These are phyloP conservation scores for Acacia melanoxylon DNA, from an alignment of 306 rosid species.

Conservation along the genomic window DNA sequence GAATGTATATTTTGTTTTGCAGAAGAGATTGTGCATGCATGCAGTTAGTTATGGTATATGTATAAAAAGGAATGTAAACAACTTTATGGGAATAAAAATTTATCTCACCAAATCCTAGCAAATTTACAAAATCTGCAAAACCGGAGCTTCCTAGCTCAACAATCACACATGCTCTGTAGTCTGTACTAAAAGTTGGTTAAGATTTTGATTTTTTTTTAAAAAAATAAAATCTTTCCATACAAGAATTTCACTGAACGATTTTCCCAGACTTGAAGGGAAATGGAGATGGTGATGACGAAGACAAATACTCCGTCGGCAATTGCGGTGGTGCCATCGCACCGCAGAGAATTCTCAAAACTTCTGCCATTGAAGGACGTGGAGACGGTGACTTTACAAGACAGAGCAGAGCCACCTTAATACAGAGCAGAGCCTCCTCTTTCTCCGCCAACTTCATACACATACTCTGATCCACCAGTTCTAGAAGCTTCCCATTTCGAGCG, in stretches of 20 bases:
- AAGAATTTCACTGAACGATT: conserved; percentile 39
- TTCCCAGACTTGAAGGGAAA: conserved; percentile 48
- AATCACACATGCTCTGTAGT: neutral
- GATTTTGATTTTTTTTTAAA: neutral
- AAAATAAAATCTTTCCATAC: neutral
- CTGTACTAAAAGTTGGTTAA: neutral
- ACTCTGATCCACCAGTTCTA: conserved; percentile 63
- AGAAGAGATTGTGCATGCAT: neutral
- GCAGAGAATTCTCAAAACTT: conserved; percentile 69
- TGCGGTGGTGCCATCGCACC: conserved; percentile 59
- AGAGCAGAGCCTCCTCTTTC: conserved; percentile 64
- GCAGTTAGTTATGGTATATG: neutral
- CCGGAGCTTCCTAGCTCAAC: neutral
- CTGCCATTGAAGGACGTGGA: conserved; percentile 82
- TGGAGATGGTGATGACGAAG: conserved; percentile 53
- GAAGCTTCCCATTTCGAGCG: conserved; percentile 71
- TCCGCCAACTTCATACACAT: conserved; percentile 45
- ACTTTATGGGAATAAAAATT: conserved; percentile 9
- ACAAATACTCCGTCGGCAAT: conserved; percentile 54
- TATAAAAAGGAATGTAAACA: too few relatives aligned
- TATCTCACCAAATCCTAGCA: conserved; percentile 31
- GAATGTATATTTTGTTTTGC: neutral
- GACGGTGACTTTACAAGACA: conserved; percentile 69
- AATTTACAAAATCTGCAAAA: conserved; percentile 30
- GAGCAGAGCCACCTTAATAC: conserved; percentile 70